Percentiles rank a stretch among this genome's conserved stretches.
phyloP scores from a whole-genome alignment of 495 filamentous ascomycete species.

The Lepraria neglecta region DNA sequence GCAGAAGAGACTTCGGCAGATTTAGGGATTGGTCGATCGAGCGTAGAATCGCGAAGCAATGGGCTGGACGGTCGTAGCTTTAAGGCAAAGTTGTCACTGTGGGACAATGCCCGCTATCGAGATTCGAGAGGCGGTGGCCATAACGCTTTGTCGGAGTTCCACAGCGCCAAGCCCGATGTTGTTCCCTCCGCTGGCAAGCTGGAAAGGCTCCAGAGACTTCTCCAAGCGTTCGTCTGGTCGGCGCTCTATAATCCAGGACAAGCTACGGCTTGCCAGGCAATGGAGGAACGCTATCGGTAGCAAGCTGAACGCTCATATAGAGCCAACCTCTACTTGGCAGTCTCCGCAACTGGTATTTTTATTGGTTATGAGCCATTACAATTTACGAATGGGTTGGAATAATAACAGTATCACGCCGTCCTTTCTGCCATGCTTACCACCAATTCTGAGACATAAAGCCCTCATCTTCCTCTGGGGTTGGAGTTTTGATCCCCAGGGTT shows the following conservation, averaged over 20 bases:
- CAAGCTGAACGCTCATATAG: no score
- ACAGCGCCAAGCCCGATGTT: constrained; percentile 11
- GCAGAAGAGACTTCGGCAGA: not conserved
- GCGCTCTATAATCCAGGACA: no score
- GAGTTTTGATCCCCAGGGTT: not conserved
- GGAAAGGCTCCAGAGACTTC: not conserved
- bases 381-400: no score
- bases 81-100: not conserved
- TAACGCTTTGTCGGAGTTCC: constrained; percentile 11
- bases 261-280: no score
- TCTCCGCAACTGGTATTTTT: no score
- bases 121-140: constrained; percentile 6
- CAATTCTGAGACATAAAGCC: not conserved
- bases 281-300: no score
- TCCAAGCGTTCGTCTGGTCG: no score
- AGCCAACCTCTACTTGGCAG: no score
- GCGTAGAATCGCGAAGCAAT: not conserved
- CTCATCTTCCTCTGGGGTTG: not conserved
- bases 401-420: no score
- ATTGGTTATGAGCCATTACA: no score
- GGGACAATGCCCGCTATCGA: not conserved
- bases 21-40: not conserved
- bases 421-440: not conserved
- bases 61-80: not conserved
- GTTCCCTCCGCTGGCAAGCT: not conserved